Evolutionary conservation across 2,329 filamentous ascomycete species (phyloP), one percentile per base, ranked within the genome.

Genomic region (Ascomycota sp.): DNA sequence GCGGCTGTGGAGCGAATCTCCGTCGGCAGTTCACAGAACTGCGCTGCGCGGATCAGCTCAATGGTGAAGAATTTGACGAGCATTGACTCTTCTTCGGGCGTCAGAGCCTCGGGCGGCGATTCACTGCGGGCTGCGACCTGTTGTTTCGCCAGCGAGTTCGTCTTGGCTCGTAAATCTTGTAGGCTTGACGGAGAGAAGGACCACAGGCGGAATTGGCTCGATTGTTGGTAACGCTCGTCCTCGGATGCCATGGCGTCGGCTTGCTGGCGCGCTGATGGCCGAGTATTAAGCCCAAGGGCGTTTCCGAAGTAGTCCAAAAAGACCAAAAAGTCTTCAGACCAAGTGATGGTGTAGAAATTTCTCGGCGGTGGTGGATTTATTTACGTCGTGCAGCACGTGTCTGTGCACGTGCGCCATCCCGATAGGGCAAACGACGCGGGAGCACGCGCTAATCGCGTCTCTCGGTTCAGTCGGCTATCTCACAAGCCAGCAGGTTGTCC

Each of bases 191-290:
- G 69, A 0, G 82, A 81, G 54, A 86, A 95, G 8, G 85, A 93
- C 89, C 89, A 98, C 34, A 91, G 64, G 26, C 79, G 71, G 48
- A 73, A 95, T 52, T 98, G 89, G 28, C 81, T 86, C 0, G 86
- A 92, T 30, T 78, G 69, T 21, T 82, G 74, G 55, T 95, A 98
- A 32, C 85, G 65, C 40, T 81, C 79, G 54, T 98, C 89, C 64
- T 98, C 89, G 36, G 72, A 78, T 7, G 65, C 63, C 69, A 91
- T 80, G 36, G 27, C 52, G 28, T 11, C n/a, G n/a, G n/a, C n/a
- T n/a, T n/a, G n/a, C n/a, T n/a, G n/a, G n/a, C n/a, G n/a, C n/a
- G n/a, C n/a, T n/a, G n/a, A n/a, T n/a, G n/a, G n/a, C n/a, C n/a
- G n/a, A n/a, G n/a, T n/a, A n/a, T n/a, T n/a, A n/a, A n/a, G n/a